Evolutionary conservation across 2,329 filamentous ascomycete species (phyloP).

Genomic region (Fusarium burgessii): DNA sequence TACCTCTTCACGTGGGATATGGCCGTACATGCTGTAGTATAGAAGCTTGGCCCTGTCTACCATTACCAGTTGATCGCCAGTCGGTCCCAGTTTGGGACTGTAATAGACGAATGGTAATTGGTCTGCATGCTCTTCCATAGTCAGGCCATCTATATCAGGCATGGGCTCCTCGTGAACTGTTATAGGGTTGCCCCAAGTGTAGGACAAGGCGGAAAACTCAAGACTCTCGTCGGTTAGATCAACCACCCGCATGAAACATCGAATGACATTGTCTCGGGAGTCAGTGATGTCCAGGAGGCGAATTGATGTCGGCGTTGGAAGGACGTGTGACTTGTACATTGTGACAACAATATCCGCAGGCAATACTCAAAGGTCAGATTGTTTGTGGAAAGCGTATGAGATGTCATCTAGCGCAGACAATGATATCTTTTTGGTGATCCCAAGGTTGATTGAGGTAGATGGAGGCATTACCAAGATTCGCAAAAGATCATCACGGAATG

Average conservation of each 20-base stretch:
- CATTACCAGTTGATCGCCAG: not conserved
- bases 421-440: not conserved
- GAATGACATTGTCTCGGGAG: not conserved
- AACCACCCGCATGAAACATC: not conserved
- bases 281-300: not conserved
- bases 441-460: not conserved
- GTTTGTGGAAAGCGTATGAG: no score
- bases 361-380: no score
- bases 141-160: not conserved
- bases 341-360: not conserved
- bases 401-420: no score
- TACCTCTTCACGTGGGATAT: not conserved
- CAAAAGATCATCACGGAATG: not conserved
- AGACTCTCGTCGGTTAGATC: not conserved
- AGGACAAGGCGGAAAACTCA: not conserved
- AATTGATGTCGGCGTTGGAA: not conserved
- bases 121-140: not conserved
- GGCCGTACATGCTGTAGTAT: not conserved
- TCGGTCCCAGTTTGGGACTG: not conserved
- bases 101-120: not conserved
- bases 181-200: not conserved
- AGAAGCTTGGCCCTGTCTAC: not conserved
- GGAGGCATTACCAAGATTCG: not conserved
- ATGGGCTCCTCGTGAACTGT: not conserved
- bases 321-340: not conserved